These are phyloP conservation scores for Malus orientalis DNA, from an alignment of 306 rosid species.

Conservation along the genomic window DNA sequence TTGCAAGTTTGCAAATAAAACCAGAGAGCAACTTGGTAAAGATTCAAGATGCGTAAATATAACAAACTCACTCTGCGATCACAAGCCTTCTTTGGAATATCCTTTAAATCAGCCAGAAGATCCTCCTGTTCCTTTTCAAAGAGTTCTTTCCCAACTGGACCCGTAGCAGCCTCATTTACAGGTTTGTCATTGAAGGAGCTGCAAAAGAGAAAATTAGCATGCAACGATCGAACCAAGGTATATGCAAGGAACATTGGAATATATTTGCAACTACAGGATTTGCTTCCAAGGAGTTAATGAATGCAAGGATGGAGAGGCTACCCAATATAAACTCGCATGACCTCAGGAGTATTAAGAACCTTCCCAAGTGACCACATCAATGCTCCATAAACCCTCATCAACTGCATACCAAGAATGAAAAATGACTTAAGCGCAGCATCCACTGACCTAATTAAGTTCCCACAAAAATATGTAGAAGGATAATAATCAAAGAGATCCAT, in stretches of 20 bases:
- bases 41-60: background rate
- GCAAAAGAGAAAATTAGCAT: conserved; percentile 7
- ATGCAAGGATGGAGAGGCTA: conserved; percentile 25
- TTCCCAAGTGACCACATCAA: conserved; percentile 99
- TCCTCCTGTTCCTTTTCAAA: conserved; percentile 89
- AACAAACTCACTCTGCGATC: conserved; percentile 70
- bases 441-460: background rate
- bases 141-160: conserved; percentile 78
- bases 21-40: background rate
- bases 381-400: conserved; percentile 97
- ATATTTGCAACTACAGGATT: background rate
- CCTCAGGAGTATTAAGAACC: conserved; percentile 89
- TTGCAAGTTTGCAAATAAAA: background rate
- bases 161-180: conserved; percentile 34
- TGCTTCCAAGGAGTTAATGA: background rate
- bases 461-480: background rate
- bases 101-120: conserved; percentile 84
- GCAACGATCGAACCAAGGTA: background rate
- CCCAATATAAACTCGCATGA: conserved; percentile 90
- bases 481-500: background rate
- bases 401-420: conserved; percentile 29
- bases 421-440: background rate
- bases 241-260: background rate
- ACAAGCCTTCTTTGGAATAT: conserved; percentile 89
- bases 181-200: conserved; percentile 96